Base-by-base conservation (phyloP, 805 yeast genomes). In the Candida schatavii region DNA sequence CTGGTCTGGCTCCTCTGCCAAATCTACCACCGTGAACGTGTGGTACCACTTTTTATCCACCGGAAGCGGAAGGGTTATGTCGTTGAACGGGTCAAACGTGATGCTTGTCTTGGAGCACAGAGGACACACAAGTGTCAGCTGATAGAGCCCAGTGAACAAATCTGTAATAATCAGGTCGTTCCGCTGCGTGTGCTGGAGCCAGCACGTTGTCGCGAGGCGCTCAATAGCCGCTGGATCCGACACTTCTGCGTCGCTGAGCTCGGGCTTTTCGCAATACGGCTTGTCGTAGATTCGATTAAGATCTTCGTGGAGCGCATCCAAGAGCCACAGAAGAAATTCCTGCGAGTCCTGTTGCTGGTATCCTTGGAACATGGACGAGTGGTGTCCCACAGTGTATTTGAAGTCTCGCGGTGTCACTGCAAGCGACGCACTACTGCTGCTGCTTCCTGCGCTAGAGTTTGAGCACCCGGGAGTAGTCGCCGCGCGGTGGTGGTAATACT, bases 41-140 rank as follows among this genome's bases (percentile, higher is more conserved):
- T 81, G 83, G 25, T 68, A 64, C 96, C 97, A 90, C 37, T 75
- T 70, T 38, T 81, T 77, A 36, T 78, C 77, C 2, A 83, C 78
- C 0, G 98, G 98, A 19, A 91, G 68, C 0, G 98, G 98, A 34
- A 91, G 66, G 0, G 99, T 89, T 48, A 91, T 66, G 56, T 89
- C 97, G 64, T 81, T 88, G 56, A 81, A 91, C 0, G 99, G 98
- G 59, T 91, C 99, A 64, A 90, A 93, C 0, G 97, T 90, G 20
- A 91, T 75, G 21, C 95, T 84, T 5, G 86, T 77, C 51, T 83
- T 83, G 15, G 73, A 58, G 62, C 99, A 93, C 6, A 66, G 81
- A 0, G 98, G 98, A 57, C 99, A 91, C 10, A 84, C 74, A 41
- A 93, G 69, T 0, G 97, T 89, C 1, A 96, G 88, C 61, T 90